These are phyloP conservation scores for Arachis monticola DNA, from an alignment of 331 rosid genomes.

Conservation along the genomic window DNA sequence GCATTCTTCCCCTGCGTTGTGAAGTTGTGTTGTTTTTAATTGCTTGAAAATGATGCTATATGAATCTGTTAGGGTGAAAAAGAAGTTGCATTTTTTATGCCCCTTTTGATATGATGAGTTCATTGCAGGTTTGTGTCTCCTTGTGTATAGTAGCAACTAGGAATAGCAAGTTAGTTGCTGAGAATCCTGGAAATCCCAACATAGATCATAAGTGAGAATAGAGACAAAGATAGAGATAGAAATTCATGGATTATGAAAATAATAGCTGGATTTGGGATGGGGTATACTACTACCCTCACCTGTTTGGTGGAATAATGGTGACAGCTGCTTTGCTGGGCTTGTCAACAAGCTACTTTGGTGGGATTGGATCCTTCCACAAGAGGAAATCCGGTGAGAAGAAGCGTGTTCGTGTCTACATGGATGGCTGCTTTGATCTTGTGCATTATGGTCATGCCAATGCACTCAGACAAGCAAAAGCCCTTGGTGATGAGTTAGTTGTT, in stretches of 20 bases:
- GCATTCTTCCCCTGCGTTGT: background rate
- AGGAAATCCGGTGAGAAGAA: slow-evolving; percentile 64
- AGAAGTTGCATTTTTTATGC: slow-evolving; percentile 32
- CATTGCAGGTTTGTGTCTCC: slow-evolving; percentile 78
- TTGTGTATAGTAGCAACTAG: slow-evolving; percentile 35
- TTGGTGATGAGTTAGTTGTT: slow-evolving; percentile 94
- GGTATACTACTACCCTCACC: slow-evolving; percentile 71
- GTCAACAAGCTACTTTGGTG: slow-evolving; percentile 87
- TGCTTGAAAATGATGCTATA: slow-evolving; percentile 2
- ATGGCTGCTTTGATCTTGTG: slow-evolving; percentile 99
- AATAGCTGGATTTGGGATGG: slow-evolving; percentile 95
- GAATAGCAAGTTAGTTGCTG: slow-evolving; percentile 30
- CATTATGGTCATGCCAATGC: slow-evolving; percentile 99
- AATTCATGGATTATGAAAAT: slow-evolving; percentile 74
- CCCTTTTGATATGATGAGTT: slow-evolving; percentile 24
- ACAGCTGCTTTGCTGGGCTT: slow-evolving; percentile 95
- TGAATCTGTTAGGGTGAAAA: background rate
- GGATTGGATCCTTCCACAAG: slow-evolving; percentile 63
- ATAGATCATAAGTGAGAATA: background rate
- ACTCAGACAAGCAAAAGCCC: slow-evolving; percentile 95
- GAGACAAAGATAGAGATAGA: background rate
- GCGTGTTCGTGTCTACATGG: slow-evolving; percentile 95
- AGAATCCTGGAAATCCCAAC: slow-evolving; percentile 10
- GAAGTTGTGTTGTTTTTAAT: slow-evolving; percentile 9
- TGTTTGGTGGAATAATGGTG: slow-evolving; percentile 95